Evolutionary conservation across 495 filamentous ascomycete genomes (phyloP).

Genomic region (Podospora bellae-mahoneyi): DNA sequence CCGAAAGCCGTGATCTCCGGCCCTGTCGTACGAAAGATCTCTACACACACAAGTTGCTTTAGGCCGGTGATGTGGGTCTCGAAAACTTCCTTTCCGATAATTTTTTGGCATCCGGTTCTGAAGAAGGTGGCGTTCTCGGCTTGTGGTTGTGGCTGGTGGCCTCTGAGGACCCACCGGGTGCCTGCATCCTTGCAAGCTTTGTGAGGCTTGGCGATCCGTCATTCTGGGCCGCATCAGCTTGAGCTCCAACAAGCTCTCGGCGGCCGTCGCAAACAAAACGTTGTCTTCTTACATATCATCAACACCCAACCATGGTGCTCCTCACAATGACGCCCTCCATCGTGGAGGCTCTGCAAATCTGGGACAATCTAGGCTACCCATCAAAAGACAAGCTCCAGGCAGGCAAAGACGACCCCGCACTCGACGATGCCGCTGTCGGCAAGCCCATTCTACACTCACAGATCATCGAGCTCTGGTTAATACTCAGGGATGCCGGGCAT

Average conservation of each 20-base stretch:
- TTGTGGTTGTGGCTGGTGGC: constrained; percentile 15
- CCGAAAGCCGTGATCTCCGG: constrained; percentile 5
- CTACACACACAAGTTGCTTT: neutral
- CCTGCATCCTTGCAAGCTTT: constrained; percentile 1
- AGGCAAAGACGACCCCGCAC: constrained; percentile 36
- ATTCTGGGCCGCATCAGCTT: constrained; percentile 5
- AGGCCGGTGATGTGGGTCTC: constrained; percentile 18
- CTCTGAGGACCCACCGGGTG: neutral
- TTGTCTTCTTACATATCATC: neutral
- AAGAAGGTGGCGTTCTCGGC: neutral
- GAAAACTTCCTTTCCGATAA: constrained; percentile 32
- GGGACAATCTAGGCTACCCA: constrained; percentile 3
- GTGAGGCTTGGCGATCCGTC: neutral
- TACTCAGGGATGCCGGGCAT: constrained; percentile 41
- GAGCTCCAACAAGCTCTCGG: constrained; percentile 10
- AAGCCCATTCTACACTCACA: constrained; percentile 78
- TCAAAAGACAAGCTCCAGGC: constrained; percentile 11
- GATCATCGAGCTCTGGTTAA: constrained; percentile 63
- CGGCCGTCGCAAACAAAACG: neutral
- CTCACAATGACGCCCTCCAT: constrained; percentile 71
- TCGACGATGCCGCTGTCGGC: constrained; percentile 50
- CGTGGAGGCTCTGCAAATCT: constrained; percentile 56
- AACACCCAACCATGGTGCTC: constrained; percentile 62
- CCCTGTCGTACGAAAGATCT: neutral
- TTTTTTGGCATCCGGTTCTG: constrained; percentile 14